These are phyloP conservation scores for Talaromyces adpressus DNA, from an alignment of 495 filamentous ascomycete genomes.

Conservation along the genomic window DNA sequence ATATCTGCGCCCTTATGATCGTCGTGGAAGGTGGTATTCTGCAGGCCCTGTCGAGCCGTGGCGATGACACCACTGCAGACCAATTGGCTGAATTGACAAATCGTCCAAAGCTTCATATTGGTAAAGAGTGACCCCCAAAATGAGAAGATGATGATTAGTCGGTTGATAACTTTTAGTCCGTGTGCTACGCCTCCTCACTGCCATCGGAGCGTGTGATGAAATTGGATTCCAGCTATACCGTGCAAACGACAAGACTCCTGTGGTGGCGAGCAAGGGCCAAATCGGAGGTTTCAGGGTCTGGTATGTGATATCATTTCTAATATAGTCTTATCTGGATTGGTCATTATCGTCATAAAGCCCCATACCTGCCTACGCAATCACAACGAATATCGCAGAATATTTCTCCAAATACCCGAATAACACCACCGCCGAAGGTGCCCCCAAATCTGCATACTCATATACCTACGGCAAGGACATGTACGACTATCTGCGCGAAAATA, in stretches of 20 bases:
- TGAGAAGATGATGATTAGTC: not conserved
- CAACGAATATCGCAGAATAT: constrained; percentile 9
- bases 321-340: no score
- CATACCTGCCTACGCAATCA: constrained; percentile 10
- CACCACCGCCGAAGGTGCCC: not conserved
- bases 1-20: not conserved
- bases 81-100: not conserved
- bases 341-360: no score
- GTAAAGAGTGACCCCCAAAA: not conserved
- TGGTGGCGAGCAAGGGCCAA: not conserved
- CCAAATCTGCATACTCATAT: not conserved
- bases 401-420: constrained; percentile 9
- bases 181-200: not conserved
- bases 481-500: not conserved
- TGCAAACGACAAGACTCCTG: not conserved
- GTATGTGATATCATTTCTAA: no score
- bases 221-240: not conserved
- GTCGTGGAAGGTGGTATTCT: not conserved
- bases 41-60: not conserved
- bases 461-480: not conserved
- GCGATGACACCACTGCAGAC: not conserved
- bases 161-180: not conserved
- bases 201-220: not conserved
- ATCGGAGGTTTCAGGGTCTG: not conserved
- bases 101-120: not conserved